Conservation (phyloP, 2,329 filamentous ascomycete species). For the Ophiostoma pallidulum region DNA sequence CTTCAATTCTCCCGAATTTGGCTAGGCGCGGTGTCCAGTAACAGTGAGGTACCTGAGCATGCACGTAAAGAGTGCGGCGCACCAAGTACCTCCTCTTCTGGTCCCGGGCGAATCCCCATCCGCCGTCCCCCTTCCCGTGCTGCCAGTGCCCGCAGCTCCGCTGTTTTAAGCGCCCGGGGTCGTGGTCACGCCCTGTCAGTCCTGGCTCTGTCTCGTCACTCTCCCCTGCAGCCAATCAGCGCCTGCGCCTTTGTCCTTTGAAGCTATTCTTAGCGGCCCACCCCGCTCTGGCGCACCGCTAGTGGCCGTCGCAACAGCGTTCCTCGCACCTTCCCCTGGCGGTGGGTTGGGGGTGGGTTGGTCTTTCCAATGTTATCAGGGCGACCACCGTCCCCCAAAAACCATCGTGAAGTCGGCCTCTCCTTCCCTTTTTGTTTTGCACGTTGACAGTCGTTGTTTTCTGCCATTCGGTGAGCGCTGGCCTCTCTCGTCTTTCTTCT, state of each 20-base stretch:
- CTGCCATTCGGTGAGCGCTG: no score
- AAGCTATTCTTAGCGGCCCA: conserved; percentile 16
- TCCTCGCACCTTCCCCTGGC: conserved; percentile 2
- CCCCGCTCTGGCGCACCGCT: conserved; percentile 7
- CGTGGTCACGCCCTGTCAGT: conserved; percentile 9
- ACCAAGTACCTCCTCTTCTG: background rate
- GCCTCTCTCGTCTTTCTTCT: no score
- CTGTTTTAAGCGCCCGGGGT: conserved; percentile 16
- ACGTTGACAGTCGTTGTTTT: no score
- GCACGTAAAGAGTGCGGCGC: background rate
- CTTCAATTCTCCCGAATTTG: background rate
- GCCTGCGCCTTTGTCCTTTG: background rate
- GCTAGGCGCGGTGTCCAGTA: background rate
- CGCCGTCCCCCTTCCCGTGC: background rate
- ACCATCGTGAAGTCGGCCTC: background rate
- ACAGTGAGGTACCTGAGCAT: background rate
- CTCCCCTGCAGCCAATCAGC: conserved; percentile 8
- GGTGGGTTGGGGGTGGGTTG: background rate
- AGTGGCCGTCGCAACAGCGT: conserved; percentile 7
- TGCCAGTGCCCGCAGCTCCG: background rate
- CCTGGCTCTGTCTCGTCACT: conserved; percentile 13
- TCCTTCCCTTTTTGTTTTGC: background rate
- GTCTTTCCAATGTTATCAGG: background rate
- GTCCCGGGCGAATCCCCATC: conserved; percentile 5
- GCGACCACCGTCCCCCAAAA: background rate